phyloP scores from a whole-genome alignment of 2,329 filamentous ascomycete genomes.

The Cryoendolithus antarcticus region DNA sequence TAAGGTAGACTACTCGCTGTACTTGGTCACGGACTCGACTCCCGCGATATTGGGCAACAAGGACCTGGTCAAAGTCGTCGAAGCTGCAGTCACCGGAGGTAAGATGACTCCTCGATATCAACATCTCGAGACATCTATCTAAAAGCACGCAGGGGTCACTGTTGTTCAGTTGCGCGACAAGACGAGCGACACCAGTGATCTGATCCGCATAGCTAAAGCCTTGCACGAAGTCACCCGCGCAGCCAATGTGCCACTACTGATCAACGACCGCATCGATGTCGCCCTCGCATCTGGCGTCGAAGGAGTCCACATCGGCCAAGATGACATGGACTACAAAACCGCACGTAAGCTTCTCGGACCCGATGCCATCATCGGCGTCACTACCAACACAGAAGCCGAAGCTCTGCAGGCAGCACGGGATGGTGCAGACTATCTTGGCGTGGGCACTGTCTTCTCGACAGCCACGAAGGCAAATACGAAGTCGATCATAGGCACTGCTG shows the following conservation, averaged over 20 bases:
- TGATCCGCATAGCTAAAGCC: slow-evolving; percentile 57
- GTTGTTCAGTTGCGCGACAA: slow-evolving; percentile 90
- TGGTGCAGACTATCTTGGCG: slow-evolving; percentile 82
- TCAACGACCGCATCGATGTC: slow-evolving; percentile 89
- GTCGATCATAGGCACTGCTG: slow-evolving; percentile 61
- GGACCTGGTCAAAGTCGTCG: slow-evolving; percentile 61
- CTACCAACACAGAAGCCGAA: slow-evolving; percentile 63
- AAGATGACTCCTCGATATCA: slow-evolving; percentile 11
- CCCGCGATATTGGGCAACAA: slow-evolving; percentile 62
- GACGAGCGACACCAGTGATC: slow-evolving; percentile 56
- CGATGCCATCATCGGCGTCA: slow-evolving; percentile 76
- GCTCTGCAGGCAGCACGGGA: slow-evolving; percentile 56
- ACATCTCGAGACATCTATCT: slow-evolving; percentile 1
- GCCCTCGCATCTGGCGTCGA: slow-evolving; percentile 76
- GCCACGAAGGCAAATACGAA: slow-evolving; percentile 82
- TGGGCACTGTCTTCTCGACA: slow-evolving; percentile 82
- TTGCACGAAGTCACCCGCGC: slow-evolving; percentile 60
- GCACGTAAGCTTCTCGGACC: slow-evolving; percentile 63
- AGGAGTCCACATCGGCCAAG: slow-evolving; percentile 88
- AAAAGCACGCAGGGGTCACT: slow-evolving; percentile 46
- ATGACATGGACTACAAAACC: slow-evolving; percentile 62
- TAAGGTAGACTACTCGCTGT: slow-evolving; percentile 63
- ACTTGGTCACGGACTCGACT: slow-evolving; percentile 91
- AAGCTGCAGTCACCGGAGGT: slow-evolving; percentile 63
- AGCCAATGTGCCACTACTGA: slow-evolving; percentile 64